These are phyloP conservation scores for Xylaria sp. DNA, from an alignment of 2,329 filamentous ascomycete species.

Conservation along the genomic window DNA sequence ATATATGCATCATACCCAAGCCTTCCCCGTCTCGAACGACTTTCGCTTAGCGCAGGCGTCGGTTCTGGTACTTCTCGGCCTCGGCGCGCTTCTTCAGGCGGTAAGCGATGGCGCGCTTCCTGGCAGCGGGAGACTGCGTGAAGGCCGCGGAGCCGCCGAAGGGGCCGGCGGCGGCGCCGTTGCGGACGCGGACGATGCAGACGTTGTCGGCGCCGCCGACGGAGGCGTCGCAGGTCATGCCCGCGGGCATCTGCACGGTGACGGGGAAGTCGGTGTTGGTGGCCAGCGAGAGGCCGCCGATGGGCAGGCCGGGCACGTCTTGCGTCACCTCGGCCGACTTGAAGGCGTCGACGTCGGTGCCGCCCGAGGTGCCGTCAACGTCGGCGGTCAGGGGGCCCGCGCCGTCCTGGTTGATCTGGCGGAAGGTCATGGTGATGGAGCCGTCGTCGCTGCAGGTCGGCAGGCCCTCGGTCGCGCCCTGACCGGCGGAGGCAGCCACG, in stretches of 20 bases:
- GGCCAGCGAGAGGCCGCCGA: constrained; percentile 67
- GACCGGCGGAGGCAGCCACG: constrained; percentile 64
- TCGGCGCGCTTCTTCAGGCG: constrained; percentile 51
- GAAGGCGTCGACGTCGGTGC: constrained; percentile 69
- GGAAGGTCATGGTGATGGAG: constrained; percentile 70
- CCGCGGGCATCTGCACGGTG: constrained; percentile 71
- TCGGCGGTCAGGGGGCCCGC: constrained; percentile 70
- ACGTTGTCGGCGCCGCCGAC: constrained; percentile 69
- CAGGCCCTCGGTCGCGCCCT: constrained; percentile 63
- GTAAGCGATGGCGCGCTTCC: constrained; percentile 71
- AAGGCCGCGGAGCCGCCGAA: constrained; percentile 75
- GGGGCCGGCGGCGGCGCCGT: constrained; percentile 69
- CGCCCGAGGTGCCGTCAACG: constrained; percentile 71
- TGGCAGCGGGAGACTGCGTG: constrained; percentile 66
- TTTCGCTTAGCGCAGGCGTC: constrained; percentile 37
- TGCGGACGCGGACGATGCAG: constrained; percentile 72
- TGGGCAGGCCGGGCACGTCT: constrained; percentile 68
- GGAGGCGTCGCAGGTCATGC: constrained; percentile 72
- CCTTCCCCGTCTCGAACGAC: background rate
- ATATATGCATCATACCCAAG: no score
- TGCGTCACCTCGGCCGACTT: constrained; percentile 66
- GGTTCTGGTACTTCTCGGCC: constrained; percentile 35
- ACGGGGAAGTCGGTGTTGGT: constrained; percentile 72
- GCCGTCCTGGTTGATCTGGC: constrained; percentile 77
- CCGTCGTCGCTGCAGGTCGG: constrained; percentile 71